Base-by-base conservation (phyloP, 164 flowering plant genomes). In the Aristolochia contorta region DNA sequence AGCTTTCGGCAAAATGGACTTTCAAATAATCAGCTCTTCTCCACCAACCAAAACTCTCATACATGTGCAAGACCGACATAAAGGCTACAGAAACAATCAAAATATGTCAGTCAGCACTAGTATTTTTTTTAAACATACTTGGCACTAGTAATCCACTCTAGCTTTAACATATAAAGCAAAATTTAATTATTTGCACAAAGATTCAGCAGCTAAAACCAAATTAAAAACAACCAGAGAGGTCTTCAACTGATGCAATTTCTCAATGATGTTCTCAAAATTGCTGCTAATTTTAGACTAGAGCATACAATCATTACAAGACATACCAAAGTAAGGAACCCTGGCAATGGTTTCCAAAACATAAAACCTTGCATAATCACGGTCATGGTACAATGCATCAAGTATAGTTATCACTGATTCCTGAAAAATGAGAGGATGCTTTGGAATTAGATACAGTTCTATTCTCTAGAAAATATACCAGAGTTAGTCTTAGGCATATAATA, bases 1-100 rank as follows among this genome's bases (percentile, higher is more conserved):
- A 90, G 81, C 96, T 93, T 79, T 93, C 99, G 60, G 97, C 99
- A 82, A 93, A 93, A 73, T 93, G 97, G 59, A 93, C 97, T 81
- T 90, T 84, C 69, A 93, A 67, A 72, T 93, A 93, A 74, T 93
- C 99, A 47, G 96, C 95, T 72, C 82, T 78, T 79, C 97, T 80
- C 96, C 99, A 93, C 99, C 99, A 90, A 67, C 99, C 99, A 77
- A 88, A 84, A 74, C 78, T 88, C 84, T 93, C 95, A 64, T 93
- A 93, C 96, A 90, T 66, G 72, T 93, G 99, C 25, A 93, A 77
- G 47, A 93, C 95, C 58, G 99, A 93, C 72, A 90, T 82, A 73
- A 93, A 93, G 8, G 97, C 98, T 93, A 84, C 78, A 68, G 77
- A 3, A 47, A 37, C 25, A 63, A 69, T 37, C 37, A 69, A 62